phyloP scores from a whole-genome alignment of 805 yeast species.

The Kregervanrija delftensis region DNA sequence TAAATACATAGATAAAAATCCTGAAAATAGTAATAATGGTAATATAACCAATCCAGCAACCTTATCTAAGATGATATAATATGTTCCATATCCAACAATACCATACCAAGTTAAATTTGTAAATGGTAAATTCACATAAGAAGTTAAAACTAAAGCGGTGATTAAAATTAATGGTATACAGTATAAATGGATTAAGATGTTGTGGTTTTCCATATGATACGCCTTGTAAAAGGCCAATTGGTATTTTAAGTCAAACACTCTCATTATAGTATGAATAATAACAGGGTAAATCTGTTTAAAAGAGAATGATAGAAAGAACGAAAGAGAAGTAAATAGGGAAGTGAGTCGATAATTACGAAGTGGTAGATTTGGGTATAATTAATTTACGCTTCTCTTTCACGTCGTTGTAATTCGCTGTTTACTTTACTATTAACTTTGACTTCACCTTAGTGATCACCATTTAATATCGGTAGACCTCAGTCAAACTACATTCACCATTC shows the following conservation, averaged over 20 bases:
- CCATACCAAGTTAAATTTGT: conserved; percentile 37
- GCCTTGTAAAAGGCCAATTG: conserved; percentile 56
- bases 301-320: no score
- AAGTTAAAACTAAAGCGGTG: conserved; percentile 39
- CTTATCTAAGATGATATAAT: conserved; percentile 54
- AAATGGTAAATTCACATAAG: conserved; percentile 10
- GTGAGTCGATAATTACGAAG: no score
- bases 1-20: conserved; percentile 5
- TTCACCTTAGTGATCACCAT: no score
- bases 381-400: no score
- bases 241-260: conserved; percentile 31
- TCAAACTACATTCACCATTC: no score
- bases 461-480: no score
- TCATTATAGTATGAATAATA: conserved; percentile 7
- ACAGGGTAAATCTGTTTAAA: no score
- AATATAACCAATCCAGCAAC: conserved; percentile 40
- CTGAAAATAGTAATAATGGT: conserved; percentile 26
- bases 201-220: conserved; percentile 32
- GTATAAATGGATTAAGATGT: conserved; percentile 68
- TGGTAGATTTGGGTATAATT: no score
- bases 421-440: no score
- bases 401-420: no score
- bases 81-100: conserved; percentile 44
- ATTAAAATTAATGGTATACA: conserved; percentile 76
- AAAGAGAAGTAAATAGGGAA: no score